Evolutionary conservation across 768 basidiomycete genomes (phyloP).

Genomic region (Termitomyces sp.): DNA sequence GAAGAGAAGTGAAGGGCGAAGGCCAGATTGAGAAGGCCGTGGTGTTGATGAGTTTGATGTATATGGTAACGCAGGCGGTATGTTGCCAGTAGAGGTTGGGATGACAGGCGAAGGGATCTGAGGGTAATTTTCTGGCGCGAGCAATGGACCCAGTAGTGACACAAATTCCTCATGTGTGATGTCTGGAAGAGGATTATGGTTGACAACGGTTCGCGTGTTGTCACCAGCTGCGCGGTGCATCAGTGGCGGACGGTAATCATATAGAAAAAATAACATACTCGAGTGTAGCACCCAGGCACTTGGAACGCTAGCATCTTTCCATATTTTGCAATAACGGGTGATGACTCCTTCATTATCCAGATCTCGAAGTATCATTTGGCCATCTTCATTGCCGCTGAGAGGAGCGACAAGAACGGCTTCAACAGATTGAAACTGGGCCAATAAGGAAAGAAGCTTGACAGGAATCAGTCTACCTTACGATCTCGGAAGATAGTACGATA

Average conservation of each 20-base stretch:
- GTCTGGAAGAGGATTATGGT: conserved; percentile 86
- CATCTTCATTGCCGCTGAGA: conserved; percentile 70
- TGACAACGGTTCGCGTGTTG: conserved; percentile 66
- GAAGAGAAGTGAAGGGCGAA: conserved; percentile 26
- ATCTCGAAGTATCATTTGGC: conserved; percentile 54
- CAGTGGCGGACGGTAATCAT: neutral
- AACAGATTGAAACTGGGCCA: conserved; percentile 66
- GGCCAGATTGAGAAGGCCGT: conserved; percentile 27
- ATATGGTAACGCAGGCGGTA: conserved; percentile 31
- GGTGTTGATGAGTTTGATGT: conserved; percentile 23
- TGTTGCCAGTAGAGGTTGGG: conserved; percentile 23
- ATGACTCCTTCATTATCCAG: conserved; percentile 65
- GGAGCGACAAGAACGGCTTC: conserved; percentile 73
- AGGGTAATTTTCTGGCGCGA: conserved; percentile 76
- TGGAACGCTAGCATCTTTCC: conserved; percentile 70
- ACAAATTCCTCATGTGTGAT: conserved; percentile 87
- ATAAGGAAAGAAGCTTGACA: conserved; percentile 52
- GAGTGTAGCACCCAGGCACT: conserved; percentile 80
- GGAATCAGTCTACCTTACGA: conserved; percentile 3
- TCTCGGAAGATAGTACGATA: neutral
- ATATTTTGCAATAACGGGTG: conserved; percentile 71
- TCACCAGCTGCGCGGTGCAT: conserved; percentile 40
- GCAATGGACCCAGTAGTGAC: conserved; percentile 70
- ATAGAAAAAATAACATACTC: conserved; percentile 33
- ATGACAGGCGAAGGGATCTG: conserved; percentile 26